phyloP scores from a whole-genome alignment of 139 green algal genomes.

The Trebouxia sp. region DNA sequence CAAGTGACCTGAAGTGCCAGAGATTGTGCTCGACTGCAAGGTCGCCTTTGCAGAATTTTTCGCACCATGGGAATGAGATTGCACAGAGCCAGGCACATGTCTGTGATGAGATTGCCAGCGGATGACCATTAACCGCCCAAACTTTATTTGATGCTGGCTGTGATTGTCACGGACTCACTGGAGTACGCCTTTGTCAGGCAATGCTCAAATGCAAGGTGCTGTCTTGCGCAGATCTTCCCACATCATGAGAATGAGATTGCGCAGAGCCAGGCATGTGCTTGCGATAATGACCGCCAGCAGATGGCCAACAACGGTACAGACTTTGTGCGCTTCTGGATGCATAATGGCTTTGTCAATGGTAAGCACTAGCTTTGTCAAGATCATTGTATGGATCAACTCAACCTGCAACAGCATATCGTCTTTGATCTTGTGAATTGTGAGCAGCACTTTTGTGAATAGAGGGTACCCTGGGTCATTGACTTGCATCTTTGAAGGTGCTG shows the following conservation, averaged over 20 bases:
- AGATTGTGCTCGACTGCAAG: too few relatives aligned
- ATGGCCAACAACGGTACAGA: slow-evolving; percentile 42
- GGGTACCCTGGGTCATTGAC: too few relatives aligned
- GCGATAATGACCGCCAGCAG: slow-evolving; percentile 31
- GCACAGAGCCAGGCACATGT: slow-evolving; percentile 71
- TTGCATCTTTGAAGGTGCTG: too few relatives aligned
- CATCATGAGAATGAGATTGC: slow-evolving; percentile 99
- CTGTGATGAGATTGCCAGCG: slow-evolving; percentile 29
- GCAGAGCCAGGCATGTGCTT: slow-evolving; percentile 66
- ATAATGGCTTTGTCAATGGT: slow-evolving; percentile 95
- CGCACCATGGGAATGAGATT: slow-evolving; percentile 98
- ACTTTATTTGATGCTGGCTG: slow-evolving; percentile 90
- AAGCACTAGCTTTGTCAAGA: neutral
- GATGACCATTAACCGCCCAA: slow-evolving; percentile 32
- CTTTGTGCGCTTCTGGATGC: slow-evolving; percentile 92
- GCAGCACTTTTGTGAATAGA: too few relatives aligned
- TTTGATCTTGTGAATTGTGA: too few relatives aligned
- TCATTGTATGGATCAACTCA: too few relatives aligned
- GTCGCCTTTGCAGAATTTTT: slow-evolving; percentile 65
- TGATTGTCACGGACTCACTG: too few relatives aligned
- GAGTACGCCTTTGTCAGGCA: too few relatives aligned
- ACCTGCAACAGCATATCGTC: too few relatives aligned
- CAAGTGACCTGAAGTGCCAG: too few relatives aligned
- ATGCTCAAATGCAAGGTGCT: neutral
- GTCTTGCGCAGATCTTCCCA: slow-evolving; percentile 73